These are phyloP conservation scores for Chaetothyriales sp. DNA, from an alignment of 2,329 filamentous ascomycete genomes.

Conservation along the genomic window DNA sequence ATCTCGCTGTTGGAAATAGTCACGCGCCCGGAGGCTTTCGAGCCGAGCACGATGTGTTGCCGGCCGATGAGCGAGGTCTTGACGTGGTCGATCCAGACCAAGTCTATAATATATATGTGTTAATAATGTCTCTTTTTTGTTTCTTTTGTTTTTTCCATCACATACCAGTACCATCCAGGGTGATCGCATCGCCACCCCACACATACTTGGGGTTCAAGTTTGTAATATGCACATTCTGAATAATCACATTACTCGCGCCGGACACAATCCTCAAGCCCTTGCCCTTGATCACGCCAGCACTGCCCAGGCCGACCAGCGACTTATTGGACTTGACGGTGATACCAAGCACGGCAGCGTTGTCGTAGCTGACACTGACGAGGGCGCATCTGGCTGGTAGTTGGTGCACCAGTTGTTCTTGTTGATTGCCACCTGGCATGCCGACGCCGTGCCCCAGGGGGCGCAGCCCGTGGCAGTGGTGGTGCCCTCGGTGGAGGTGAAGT, in stretches of 20 bases:
- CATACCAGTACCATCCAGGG: constrained; percentile 27
- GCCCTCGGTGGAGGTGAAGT: constrained; percentile 43
- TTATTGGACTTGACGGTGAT: constrained; percentile 44
- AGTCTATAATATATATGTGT: no score
- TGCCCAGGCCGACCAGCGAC: constrained; percentile 39
- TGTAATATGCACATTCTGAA: constrained; percentile 36
- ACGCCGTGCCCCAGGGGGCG: constrained; percentile 41
- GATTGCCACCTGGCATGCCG: constrained; percentile 43
- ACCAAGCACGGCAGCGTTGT: constrained; percentile 37
- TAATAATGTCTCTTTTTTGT: no score
- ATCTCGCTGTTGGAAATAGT: constrained; percentile 48
- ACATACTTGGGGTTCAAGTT: constrained; percentile 43
- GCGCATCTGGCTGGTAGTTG: constrained; percentile 40
- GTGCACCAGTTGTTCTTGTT: constrained; percentile 44
- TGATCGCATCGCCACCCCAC: constrained; percentile 46
- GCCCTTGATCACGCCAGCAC: constrained; percentile 40
- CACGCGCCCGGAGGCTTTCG: constrained; percentile 37
- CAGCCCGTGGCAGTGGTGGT: constrained; percentile 39
- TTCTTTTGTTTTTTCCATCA: no score
- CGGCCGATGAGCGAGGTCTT: constrained; percentile 44
- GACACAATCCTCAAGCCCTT: constrained; percentile 39
- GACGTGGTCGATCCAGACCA: constrained; percentile 39
- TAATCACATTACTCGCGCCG: constrained; percentile 40
- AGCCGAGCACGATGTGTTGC: constrained; percentile 46
- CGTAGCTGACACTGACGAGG: constrained; percentile 21